Percentiles rank a stretch among this genome's conserved stretches.
Evolutionary conservation across 2,329 filamentous ascomycete species (phyloP).

Genomic region (Penicillium sp.): DNA sequence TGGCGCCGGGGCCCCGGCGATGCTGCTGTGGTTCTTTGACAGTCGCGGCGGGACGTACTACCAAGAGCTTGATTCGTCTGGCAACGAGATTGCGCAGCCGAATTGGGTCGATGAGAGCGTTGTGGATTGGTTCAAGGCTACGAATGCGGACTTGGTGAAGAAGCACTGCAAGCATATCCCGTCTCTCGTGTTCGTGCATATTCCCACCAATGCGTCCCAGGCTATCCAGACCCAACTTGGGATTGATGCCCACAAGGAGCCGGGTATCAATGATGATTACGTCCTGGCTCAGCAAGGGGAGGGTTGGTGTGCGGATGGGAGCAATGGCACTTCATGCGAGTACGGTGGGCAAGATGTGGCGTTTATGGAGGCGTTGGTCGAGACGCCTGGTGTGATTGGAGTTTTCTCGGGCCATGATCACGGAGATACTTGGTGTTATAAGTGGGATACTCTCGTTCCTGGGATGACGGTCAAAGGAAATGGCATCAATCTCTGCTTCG

Average conservation of each 20-base stretch:
- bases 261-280: slow-evolving; percentile 53
- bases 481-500: slow-evolving; percentile 57
- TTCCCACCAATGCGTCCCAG: slow-evolving; percentile 49
- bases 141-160: slow-evolving; percentile 30
- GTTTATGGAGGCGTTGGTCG: slow-evolving; percentile 65
- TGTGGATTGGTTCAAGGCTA: slow-evolving; percentile 49
- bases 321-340: slow-evolving; percentile 27
- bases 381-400: slow-evolving; percentile 57
- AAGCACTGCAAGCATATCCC: slow-evolving; percentile 45
- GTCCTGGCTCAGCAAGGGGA: slow-evolving; percentile 24
- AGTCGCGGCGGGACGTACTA: slow-evolving; percentile 60
- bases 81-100: slow-evolving; percentile 19
- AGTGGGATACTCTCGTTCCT: slow-evolving; percentile 35
- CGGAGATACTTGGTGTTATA: slow-evolving; percentile 58
- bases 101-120: slow-evolving; percentile 49
- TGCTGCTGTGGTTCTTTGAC: slow-evolving; percentile 74
- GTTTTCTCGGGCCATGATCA: slow-evolving; percentile 70
- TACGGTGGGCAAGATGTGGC: slow-evolving; percentile 53
- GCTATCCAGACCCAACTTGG: slow-evolving; percentile 44
- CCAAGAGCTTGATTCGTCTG: slow-evolving; percentile 22
- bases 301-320: slow-evolving; percentile 12
- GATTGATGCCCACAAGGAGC: slow-evolving; percentile 46
- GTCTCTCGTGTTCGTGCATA: slow-evolving; percentile 59
- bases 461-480: slow-evolving; percentile 42
- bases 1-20: slow-evolving; percentile 30